Conservation (phyloP, 139 green algal species). For the Gonium pectorale region DNA sequence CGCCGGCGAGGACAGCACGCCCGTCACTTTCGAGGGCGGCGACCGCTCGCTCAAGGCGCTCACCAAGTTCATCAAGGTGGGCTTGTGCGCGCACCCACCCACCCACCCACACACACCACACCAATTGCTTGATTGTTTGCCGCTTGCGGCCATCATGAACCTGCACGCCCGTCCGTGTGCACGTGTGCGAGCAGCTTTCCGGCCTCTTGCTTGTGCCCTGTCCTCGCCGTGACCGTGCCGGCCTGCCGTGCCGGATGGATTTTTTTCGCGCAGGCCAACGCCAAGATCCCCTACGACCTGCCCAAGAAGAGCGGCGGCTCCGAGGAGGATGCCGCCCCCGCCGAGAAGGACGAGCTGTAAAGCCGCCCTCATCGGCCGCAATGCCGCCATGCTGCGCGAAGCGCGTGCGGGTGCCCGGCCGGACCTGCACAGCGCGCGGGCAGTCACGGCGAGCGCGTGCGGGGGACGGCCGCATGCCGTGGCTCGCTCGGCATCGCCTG, state of each 20-base stretch:
- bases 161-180: background rate
- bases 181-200: background rate
- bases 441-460: no score
- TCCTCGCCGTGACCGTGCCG: background rate
- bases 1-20: constrained; percentile 54
- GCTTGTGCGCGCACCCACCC: background rate
- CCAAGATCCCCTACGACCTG: constrained; percentile 68
- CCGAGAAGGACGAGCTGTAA: constrained; percentile 51
- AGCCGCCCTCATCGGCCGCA: no score
- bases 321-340: background rate
- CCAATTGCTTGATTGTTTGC: background rate
- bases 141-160: background rate
- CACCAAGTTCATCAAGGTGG: constrained; percentile 83
- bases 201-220: background rate
- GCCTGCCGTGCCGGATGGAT: background rate
- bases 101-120: no score
- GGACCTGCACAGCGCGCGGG: no score
- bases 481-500: no score
- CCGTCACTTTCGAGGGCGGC: constrained; percentile 55
- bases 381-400: no score
- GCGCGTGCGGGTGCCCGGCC: no score
- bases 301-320: constrained; percentile 62
- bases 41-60: constrained; percentile 70
- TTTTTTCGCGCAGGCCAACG: constrained; percentile 33
- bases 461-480: no score